Conservation (phyloP, 805 yeast species). For the Saturnispora mendoncae region DNA sequence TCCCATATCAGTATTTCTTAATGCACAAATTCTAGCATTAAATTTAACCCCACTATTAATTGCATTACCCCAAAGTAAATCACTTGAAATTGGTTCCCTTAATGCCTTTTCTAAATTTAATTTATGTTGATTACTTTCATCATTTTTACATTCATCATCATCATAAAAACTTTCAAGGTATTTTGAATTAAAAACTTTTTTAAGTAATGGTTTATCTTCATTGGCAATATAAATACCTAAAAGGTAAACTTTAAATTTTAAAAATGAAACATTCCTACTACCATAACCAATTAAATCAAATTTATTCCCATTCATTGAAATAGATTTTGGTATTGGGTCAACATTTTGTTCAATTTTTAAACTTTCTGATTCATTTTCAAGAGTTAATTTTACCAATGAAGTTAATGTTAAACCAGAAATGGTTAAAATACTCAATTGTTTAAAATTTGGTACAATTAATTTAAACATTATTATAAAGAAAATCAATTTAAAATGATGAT, state of each 20-base stretch:
- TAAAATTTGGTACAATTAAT: too few relatives aligned
- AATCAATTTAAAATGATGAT: too few relatives aligned
- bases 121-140: constrained; percentile 20
- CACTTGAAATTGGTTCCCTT: constrained; percentile 43
- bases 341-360: constrained; percentile 20
- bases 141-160: constrained; percentile 14
- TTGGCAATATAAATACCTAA: constrained; percentile 71
- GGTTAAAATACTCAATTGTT: background rate
- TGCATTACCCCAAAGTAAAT: constrained; percentile 45
- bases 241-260: constrained; percentile 78
- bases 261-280: constrained; percentile 71
- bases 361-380: background rate
- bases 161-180: constrained; percentile 30
- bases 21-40: constrained; percentile 72
- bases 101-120: constrained; percentile 37
- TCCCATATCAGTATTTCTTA: constrained; percentile 82
- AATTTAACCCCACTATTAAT: constrained; percentile 53
- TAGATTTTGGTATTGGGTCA: constrained; percentile 23
- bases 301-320: constrained; percentile 17
- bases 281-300: constrained; percentile 72
- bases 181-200: constrained; percentile 35
- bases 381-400: too few relatives aligned
- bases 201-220: constrained; percentile 40
- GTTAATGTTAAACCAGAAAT: background rate
- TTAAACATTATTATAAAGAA: too few relatives aligned